Evolutionary conservation across 1,139 yeast genomes (phyloP).

Genomic region (Petasospora fabianii): DNA sequence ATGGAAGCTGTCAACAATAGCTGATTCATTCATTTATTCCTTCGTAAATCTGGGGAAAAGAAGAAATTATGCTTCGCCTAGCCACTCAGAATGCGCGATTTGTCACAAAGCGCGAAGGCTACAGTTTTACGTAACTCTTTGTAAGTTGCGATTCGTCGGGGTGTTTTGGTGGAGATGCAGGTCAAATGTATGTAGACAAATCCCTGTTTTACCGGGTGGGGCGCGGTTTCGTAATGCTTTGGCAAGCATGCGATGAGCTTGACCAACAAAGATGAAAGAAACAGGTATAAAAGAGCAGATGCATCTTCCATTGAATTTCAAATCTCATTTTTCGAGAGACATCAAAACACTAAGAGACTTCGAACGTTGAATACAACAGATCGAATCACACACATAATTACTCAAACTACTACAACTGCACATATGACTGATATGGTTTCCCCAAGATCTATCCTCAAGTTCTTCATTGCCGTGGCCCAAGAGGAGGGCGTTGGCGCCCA

Average conservation of each 20-base stretch:
- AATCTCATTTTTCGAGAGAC: neutral
- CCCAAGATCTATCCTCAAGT: slow-evolving; percentile 45
- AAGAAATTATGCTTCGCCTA: too few relatives aligned
- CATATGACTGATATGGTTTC: slow-evolving; percentile 19
- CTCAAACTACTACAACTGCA: neutral
- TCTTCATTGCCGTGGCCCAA: slow-evolving; percentile 66
- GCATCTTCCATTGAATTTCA: neutral
- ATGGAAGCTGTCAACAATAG: too few relatives aligned
- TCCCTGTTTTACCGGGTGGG: neutral
- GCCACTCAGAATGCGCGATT: too few relatives aligned
- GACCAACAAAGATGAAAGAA: neutral
- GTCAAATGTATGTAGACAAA: neutral
- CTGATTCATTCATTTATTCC: too few relatives aligned
- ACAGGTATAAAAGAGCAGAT: neutral
- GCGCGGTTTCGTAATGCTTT: neutral
- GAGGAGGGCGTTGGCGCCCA: slow-evolving; percentile 86
- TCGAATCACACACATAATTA: neutral
- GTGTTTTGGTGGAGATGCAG: neutral
- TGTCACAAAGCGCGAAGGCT: too few relatives aligned
- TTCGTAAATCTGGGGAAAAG: too few relatives aligned
- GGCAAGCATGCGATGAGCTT: neutral
- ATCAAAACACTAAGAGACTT: too few relatives aligned
- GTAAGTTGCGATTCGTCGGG: slow-evolving; percentile 2
- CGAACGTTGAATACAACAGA: too few relatives aligned
- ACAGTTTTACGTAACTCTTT: slow-evolving; percentile 2